Evolutionary conservation across 2,329 filamentous ascomycete species (phyloP), one percentile per base, ranked within the genome.

Genomic region (Aspergillus unguis): DNA sequence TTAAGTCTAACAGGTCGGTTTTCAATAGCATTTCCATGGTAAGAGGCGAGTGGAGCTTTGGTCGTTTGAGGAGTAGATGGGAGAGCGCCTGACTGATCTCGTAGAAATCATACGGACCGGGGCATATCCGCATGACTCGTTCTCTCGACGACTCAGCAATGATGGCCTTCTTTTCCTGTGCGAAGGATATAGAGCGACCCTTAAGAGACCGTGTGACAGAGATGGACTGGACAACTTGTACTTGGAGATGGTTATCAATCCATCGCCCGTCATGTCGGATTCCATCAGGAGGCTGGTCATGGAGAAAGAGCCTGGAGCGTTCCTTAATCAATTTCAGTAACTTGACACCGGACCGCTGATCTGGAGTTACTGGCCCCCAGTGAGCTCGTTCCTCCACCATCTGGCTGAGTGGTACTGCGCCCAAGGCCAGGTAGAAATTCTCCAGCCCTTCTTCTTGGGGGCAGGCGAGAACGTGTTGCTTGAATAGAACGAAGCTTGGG

Each of bases 1-100:
- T 86, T 37, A 99, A 75, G 47, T 92, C 86, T 43, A 88, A 82
- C 26, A 99, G 78, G 61, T 92, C 90, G 6, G 94, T 85, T 53
- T 88, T 92, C 35, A 99, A 76, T 57, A 99, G 87, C 48, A 90
- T 92, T 71, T 97, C 94, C 51, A 99, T 84, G 49, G 94, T 92
- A 51, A 96, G 81, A 50, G 90, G 90, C 2, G 92, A 91, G 65
- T 95, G 88, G 63, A 95, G 88, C 58, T 89, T 92, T 6, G 92
- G 91, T 25, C 90, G 83, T 48, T 84, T 83, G 44, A 99, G 78
- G 35, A 99, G 78, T 48, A 95, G 75, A 63, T 87, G 85, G 57
- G 92, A 90, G 43, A 99, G 79, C 27, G 90, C 90, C 62, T 92
- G 88, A 52, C 90, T 94, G 59, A 99, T 86, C 73, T 99, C 91